phyloP scores from a whole-genome alignment of 768 basidiomycete species.

The Cytidiella melzeri region DNA sequence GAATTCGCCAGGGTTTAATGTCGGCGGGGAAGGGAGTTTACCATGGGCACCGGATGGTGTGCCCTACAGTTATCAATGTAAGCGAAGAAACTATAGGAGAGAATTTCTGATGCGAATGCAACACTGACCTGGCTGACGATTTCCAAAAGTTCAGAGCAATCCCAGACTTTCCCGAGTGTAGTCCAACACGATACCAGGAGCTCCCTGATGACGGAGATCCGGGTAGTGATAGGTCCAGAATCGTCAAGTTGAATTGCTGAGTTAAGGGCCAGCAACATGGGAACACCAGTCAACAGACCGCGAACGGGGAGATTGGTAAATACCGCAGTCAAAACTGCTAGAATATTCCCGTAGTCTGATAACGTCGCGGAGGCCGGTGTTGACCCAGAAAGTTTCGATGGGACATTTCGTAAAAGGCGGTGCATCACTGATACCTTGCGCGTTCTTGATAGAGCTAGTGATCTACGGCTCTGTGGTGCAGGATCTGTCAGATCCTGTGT shows the following conservation, averaged over 20 bases:
- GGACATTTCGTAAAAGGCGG: conserved; percentile 44
- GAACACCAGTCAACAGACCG: conserved; percentile 69
- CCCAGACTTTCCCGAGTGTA: conserved; percentile 67
- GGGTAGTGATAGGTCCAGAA: conserved; percentile 31
- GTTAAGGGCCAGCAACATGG: conserved; percentile 81
- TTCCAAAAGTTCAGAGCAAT: conserved; percentile 44
- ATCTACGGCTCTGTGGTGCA: conserved; percentile 33
- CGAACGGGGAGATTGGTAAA: conserved; percentile 72
- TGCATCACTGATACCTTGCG: conserved; percentile 53
- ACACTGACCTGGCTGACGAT: conserved; percentile 48
- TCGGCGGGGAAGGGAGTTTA: conserved; percentile 28
- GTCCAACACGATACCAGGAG: conserved; percentile 62
- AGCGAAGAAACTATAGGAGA: background rate
- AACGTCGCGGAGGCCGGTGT: conserved; percentile 46
- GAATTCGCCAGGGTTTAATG: conserved; percentile 35
- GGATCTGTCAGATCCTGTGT: conserved; percentile 12
- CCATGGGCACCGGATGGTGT: conserved; percentile 3
- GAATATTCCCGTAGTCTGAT: conserved; percentile 70
- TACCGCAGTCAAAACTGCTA: conserved; percentile 58
- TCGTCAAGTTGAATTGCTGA: conserved; percentile 40
- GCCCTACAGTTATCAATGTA: background rate
- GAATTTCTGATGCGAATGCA: background rate
- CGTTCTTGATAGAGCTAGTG: conserved; percentile 36
- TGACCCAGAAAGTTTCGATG: conserved; percentile 36
- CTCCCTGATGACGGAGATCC: conserved; percentile 52